Conservation (phyloP, 345 rosid genomes). For the Euphorbia lathyris region DNA sequence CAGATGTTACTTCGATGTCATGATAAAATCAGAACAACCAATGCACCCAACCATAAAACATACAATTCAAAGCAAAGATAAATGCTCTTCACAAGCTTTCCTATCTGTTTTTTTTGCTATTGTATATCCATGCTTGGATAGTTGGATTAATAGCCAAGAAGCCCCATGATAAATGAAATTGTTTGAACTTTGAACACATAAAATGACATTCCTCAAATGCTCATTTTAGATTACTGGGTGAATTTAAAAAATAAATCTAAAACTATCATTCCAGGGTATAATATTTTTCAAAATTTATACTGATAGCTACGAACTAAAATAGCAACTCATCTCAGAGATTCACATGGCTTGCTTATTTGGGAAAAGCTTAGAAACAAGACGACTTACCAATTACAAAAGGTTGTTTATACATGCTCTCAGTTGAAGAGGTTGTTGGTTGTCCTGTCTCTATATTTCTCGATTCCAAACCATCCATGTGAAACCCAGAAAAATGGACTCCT, state of each 20-base stretch:
- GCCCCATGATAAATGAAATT: background rate
- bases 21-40: background rate
- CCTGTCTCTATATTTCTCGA: conserved; percentile 28
- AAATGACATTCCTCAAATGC: background rate
- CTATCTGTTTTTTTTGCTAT: background rate
- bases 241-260: background rate
- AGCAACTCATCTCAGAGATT: background rate
- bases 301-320: background rate
- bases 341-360: background rate
- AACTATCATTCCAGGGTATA: background rate
- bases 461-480: conserved; percentile 69
- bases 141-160: background rate
- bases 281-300: background rate
- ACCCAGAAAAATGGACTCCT: conserved; percentile 81
- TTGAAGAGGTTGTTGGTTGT: conserved; percentile 48
- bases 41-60: background rate
- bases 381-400: conserved; percentile 90
- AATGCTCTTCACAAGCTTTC: background rate
- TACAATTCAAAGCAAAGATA: background rate
- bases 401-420: conserved; percentile 57
- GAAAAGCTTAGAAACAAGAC: background rate
- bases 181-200: background rate
- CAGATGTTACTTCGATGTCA: background rate
- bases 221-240: background rate
- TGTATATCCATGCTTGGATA: background rate